These are phyloP conservation scores for Pyricularia sp. DNA, from an alignment of 2,329 filamentous ascomycete genomes.

Conservation along the genomic window DNA sequence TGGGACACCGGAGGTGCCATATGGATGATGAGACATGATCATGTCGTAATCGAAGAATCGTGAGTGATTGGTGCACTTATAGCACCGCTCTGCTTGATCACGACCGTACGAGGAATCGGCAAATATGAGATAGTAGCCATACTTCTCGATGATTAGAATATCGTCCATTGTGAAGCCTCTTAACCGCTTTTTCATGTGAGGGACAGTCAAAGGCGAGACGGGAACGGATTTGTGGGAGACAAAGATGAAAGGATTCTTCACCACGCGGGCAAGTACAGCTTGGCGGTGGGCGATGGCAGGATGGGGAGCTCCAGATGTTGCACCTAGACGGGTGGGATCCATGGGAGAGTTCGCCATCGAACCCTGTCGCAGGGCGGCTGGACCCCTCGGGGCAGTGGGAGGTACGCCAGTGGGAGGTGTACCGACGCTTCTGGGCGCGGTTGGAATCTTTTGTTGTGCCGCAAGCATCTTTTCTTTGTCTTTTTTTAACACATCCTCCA, in stretches of 20 bases:
- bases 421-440: constrained; percentile 19
- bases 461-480: constrained; percentile 40
- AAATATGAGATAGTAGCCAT: constrained; percentile 88
- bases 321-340: not conserved
- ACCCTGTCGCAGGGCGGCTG: constrained; percentile 42
- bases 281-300: not conserved
- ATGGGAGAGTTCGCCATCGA: not conserved
- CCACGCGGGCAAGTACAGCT: not conserved
- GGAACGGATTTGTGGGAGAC: constrained; percentile 80
- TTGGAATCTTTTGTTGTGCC: constrained; percentile 6
- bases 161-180: constrained; percentile 72
- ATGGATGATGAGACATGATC: constrained; percentile 67
- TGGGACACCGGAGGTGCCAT: constrained; percentile 10
- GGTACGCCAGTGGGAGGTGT: constrained; percentile 50
- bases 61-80: constrained; percentile 62
- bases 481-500: constrained; percentile 60
- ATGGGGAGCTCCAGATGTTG: constrained; percentile 10
- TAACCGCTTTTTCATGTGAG: constrained; percentile 80
- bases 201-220: constrained; percentile 70
- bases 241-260: constrained; percentile 74
- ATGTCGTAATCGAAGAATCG: constrained; percentile 85
- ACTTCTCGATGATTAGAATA: constrained; percentile 62
- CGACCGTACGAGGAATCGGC: constrained; percentile 64
- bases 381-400: constrained; percentile 77
- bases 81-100: constrained; percentile 70